Base-by-base conservation (phyloP, 2,329 filamentous ascomycete species). In the Penicillium concentricum region DNA sequence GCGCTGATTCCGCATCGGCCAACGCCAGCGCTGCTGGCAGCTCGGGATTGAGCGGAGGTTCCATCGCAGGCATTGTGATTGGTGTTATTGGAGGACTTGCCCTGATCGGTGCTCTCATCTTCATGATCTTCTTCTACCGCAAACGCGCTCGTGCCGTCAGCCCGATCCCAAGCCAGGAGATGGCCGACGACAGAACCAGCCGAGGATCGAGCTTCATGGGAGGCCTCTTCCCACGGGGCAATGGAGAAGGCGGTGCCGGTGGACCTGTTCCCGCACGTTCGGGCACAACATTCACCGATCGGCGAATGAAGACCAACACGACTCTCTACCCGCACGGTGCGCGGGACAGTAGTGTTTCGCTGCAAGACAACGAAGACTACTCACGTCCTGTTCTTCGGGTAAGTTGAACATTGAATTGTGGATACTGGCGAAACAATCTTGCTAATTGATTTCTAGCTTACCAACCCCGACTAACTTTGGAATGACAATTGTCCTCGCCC, bases 311-410 rank as follows among this genome's bases (percentile, higher is more conserved):
- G 57, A 74, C 75, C 44, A 73, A 74, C 57, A 69, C 72, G 8
- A 61, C 70, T 24, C 70, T 79, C 51, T 77, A 76, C 60, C 69
- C 71, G 15, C 70, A 76, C 49, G 76, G 75, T 52, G 65, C 70
- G 47, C 76, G 76, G 34, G 67, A 73, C 43, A 79, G 77, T 63
- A 76, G 74, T 57, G 68, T 78, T 18, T 79, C 77, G 18, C 72
- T 80, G 20, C 76, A 78, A 58, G 78, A 80, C 58, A 75, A 79
- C 54, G 75, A 78, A 63, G 78, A 80, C 60, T 80, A 80, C 65
- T 78, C 77, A 34, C 71, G 78, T 26, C 77, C 75, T 43, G 75
- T 78, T 34, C 64, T 78, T 61, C 73, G 75, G 39, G 75, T 78
- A 59, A 67, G 75, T 71, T 8, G 15, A 24, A n/a, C 12, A 51